Percentiles rank a stretch among this genome's conserved stretches.
Evolutionary conservation across 139 green algal species (phyloP).

Genomic region (Coelastrella sp.): DNA sequence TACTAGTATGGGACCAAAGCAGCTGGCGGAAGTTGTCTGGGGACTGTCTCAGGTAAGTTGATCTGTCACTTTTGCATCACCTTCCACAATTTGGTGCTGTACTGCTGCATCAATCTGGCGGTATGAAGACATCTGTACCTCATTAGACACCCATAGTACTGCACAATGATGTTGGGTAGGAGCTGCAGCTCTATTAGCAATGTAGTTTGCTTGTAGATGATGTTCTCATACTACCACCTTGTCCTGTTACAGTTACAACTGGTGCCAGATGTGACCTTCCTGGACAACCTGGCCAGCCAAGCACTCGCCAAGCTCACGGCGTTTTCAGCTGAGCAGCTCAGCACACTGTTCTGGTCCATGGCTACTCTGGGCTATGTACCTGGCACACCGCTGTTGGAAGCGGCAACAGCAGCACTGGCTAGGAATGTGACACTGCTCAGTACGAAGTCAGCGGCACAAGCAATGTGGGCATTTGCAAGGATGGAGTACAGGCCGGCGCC

Average conservation of each 20-base stretch:
- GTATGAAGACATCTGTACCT: too few species aligned
- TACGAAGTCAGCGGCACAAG: not conserved
- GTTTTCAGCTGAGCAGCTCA: slow-evolving; percentile 40
- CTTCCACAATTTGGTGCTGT: too few species aligned
- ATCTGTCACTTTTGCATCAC: not conserved
- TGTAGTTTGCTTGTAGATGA: too few species aligned
- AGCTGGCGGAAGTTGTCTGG: slow-evolving; percentile 33
- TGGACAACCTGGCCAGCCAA: slow-evolving; percentile 20
- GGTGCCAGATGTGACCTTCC: slow-evolving; percentile 20
- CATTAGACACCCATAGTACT: too few species aligned
- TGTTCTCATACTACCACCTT: not conserved
- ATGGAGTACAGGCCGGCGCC: slow-evolving; percentile 40
- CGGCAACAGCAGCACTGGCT: not conserved
- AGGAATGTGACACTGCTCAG: not conserved
- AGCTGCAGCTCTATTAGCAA: too few species aligned
- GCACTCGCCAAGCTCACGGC: slow-evolving; percentile 7
- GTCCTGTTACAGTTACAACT: slow-evolving; percentile 21
- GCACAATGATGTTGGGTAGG: too few species aligned
- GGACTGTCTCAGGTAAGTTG: slow-evolving; percentile 23
- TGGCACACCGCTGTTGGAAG: slow-evolving; percentile 32
- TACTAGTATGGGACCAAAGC: slow-evolving; percentile 13
- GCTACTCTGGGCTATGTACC: slow-evolving; percentile 19
- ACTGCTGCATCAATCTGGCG: too few species aligned
- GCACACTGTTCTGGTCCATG: not conserved
- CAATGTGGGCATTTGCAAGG: slow-evolving; percentile 37